phyloP scores from a whole-genome alignment of 495 filamentous ascomycete species.

The Podospora tetraspora region DNA sequence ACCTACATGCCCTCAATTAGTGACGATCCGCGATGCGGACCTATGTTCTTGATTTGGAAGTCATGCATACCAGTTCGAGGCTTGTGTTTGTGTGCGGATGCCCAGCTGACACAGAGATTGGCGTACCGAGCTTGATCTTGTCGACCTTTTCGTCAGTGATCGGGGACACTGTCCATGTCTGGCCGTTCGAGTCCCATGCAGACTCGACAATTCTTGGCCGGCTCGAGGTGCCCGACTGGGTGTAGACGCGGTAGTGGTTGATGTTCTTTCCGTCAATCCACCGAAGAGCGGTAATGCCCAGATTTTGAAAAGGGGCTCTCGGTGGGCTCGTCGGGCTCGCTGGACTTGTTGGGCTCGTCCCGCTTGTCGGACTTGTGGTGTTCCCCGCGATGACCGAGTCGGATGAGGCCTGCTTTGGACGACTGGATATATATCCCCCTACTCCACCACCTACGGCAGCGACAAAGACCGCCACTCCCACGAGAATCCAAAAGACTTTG shows the following conservation, averaged over 20 bases:
- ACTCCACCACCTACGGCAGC: constrained; percentile 12
- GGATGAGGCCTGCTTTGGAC: background rate
- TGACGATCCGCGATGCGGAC: background rate
- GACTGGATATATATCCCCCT: constrained; percentile 2
- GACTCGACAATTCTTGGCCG: constrained; percentile 6
- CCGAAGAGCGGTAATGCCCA: constrained; percentile 6
- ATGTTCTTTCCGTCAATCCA: constrained; percentile 5
- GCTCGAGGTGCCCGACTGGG: constrained; percentile 1
- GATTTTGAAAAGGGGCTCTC: background rate
- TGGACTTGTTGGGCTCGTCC: background rate
- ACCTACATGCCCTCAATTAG: background rate
- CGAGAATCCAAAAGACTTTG: constrained; percentile 10
- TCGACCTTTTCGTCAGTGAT: constrained; percentile 5
- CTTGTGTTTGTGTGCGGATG: constrained; percentile 12
- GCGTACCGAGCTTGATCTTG: background rate
- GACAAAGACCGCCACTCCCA: background rate
- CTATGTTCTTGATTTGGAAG: background rate
- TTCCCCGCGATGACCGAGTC: background rate
- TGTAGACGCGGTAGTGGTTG: constrained; percentile 7
- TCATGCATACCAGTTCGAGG: constrained; percentile 1
- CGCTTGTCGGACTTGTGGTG: background rate
- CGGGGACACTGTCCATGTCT: constrained; percentile 6
- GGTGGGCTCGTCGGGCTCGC: background rate
- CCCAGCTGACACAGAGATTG: constrained; percentile 6
- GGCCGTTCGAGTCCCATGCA: constrained; percentile 8